These are phyloP conservation scores for Aspergillus thermomutatus DNA, from an alignment of 2,329 filamentous ascomycete genomes.

Conservation along the genomic window DNA sequence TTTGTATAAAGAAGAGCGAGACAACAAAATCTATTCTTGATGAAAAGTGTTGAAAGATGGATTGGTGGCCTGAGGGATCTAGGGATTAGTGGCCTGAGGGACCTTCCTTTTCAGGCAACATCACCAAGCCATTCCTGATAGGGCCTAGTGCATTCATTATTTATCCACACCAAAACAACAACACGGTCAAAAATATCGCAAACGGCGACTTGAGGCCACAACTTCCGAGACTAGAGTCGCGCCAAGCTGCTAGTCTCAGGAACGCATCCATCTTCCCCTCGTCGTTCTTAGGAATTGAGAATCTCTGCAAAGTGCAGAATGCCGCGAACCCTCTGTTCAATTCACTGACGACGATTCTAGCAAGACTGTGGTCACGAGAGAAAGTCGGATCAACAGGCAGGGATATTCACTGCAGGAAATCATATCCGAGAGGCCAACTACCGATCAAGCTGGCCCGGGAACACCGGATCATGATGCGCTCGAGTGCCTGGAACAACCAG, in stretches of 20 bases:
- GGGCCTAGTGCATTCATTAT: background rate
- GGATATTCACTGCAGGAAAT: background rate
- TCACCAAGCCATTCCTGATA: background rate
- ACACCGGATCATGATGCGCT: background rate
- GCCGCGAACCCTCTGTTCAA: background rate
- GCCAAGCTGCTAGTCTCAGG: background rate
- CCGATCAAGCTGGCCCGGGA: background rate
- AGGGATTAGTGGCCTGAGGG: too few species aligned
- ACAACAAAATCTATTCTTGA: too few species aligned
- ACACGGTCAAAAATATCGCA: too few species aligned
- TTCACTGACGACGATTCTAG: background rate
- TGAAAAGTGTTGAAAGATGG: too few species aligned
- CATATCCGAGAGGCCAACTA: background rate
- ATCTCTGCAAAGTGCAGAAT: background rate
- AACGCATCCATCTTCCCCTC: too few species aligned
- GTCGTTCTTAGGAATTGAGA: background rate
- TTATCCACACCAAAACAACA: too few species aligned
- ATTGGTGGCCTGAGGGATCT: background rate
- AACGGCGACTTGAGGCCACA: background rate
- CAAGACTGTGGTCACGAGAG: background rate
- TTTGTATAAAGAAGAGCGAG: background rate
- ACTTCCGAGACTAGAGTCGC: background rate
- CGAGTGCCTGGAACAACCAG: background rate
- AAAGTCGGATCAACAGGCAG: background rate
- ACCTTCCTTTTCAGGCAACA: background rate